phyloP scores from a whole-genome alignment of 768 basidiomycete species.

The Termitomyces sp. region DNA sequence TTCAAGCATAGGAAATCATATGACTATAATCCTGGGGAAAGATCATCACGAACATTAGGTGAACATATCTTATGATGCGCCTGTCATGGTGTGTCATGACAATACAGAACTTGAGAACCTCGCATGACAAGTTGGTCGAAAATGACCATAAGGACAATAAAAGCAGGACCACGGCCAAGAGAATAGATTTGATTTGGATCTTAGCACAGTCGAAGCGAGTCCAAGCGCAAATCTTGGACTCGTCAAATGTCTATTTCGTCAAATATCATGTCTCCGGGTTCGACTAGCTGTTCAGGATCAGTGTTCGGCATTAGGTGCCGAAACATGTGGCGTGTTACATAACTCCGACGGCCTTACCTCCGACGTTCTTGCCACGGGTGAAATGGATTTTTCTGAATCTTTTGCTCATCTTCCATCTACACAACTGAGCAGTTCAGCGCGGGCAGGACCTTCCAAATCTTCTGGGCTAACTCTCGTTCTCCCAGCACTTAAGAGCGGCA shows the following conservation, averaged over 20 bases:
- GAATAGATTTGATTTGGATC: neutral
- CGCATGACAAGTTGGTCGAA: neutral
- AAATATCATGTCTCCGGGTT: neutral
- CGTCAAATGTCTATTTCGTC: neutral
- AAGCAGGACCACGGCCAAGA: neutral
- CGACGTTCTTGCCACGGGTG: slow-evolving; percentile 12
- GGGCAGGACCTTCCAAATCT: slow-evolving; percentile 22
- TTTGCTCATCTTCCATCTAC: slow-evolving; percentile 12
- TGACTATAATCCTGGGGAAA: neutral
- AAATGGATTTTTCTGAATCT: slow-evolving; percentile 18
- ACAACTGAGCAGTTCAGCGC: slow-evolving; percentile 7
- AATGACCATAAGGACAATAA: neutral
- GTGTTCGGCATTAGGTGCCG: neutral
- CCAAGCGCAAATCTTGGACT: neutral
- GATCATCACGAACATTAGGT: neutral
- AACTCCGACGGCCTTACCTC: slow-evolving; percentile 8
- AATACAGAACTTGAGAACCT: neutral
- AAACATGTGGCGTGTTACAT: neutral
- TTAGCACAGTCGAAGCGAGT: neutral
- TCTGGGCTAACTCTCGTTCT: slow-evolving; percentile 62
- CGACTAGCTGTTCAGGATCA: neutral
- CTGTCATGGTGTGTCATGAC: neutral
- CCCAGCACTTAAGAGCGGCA: slow-evolving; percentile 58
- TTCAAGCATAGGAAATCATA: neutral
- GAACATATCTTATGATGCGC: neutral